A percentile compares a stretch with the other conserved stretches of the same genome.
These are phyloP conservation scores for Cladosporium sp. DNA, from an alignment of 2,329 filamentous ascomycete species.

Conservation along the genomic window DNA sequence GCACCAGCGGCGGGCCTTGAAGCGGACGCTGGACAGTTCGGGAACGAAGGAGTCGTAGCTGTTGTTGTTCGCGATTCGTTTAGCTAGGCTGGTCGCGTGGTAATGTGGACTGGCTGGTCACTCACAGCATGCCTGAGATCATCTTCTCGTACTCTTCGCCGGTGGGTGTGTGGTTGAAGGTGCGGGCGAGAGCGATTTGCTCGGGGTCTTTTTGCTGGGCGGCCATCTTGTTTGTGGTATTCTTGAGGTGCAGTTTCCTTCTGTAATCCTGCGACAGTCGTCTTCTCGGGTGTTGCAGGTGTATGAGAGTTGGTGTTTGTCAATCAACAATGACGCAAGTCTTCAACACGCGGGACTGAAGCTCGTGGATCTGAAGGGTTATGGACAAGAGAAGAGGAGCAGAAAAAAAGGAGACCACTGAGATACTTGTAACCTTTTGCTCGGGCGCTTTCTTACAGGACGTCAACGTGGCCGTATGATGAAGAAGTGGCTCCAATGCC, in stretches of 20 bases:
- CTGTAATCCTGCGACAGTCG: too few relatives aligned
- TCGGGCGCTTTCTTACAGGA: not conserved
- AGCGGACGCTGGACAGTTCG: conserved; percentile 48
- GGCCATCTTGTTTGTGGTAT: conserved; percentile 14
- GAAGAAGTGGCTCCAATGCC: too few relatives aligned
- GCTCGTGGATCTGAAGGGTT: not conserved
- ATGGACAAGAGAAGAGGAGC: not conserved
- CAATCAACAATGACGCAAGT: too few relatives aligned
- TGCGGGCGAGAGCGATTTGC: conserved; percentile 44
- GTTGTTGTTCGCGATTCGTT: too few relatives aligned
- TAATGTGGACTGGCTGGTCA: too few relatives aligned
- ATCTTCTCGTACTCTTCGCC: conserved; percentile 61
- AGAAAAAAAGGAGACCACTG: not conserved
- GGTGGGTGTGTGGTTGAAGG: conserved; percentile 50
- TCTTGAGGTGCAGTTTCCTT: too few relatives aligned
- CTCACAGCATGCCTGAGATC: conserved; percentile 55
- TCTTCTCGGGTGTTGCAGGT: not conserved
- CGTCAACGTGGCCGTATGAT: too few relatives aligned
- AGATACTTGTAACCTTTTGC: not conserved
- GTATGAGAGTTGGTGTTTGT: not conserved
- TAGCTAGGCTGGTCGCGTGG: too few relatives aligned
- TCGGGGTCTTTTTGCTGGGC: conserved; percentile 38
- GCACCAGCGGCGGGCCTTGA: conserved; percentile 51
- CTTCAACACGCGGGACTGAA: not conserved
- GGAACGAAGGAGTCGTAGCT: conserved; percentile 44